Conservation (phyloP, 2,329 filamentous ascomycete genomes). For the Ceratocystis colombiana region DNA sequence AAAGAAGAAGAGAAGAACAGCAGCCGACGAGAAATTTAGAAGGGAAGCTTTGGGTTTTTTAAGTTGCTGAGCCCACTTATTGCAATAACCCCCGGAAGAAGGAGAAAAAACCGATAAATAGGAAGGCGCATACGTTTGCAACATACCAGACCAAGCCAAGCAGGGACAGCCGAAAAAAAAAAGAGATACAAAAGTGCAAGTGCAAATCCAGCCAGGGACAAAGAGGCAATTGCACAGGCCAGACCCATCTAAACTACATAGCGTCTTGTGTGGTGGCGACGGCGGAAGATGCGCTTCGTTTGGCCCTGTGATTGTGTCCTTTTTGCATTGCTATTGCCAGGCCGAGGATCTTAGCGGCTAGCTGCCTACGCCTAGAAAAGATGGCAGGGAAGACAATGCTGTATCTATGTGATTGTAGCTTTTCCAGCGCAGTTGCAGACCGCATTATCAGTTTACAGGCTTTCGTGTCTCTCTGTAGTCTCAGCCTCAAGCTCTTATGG, state of each 20-base stretch:
- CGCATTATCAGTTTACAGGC: no score
- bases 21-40: slow-evolving; percentile 23
- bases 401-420: no score
- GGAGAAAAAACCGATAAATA: slow-evolving; percentile 4
- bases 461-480: no score
- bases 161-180: slow-evolving; percentile 10
- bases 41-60: slow-evolving; percentile 22
- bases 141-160: slow-evolving; percentile 4
- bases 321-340: not conserved
- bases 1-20: slow-evolving; percentile 27
- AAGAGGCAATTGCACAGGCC: slow-evolving; percentile 17
- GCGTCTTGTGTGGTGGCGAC: not conserved
- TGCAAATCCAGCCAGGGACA: slow-evolving; percentile 9
- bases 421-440: no score
- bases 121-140: slow-evolving; percentile 13
- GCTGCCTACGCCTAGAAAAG: slow-evolving; percentile 3
- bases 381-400: not conserved
- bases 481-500: no score
- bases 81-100: not conserved
- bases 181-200: not conserved
- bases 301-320: not conserved
- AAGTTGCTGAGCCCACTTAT: slow-evolving; percentile 19
- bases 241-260: not conserved
- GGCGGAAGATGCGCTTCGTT: slow-evolving; percentile 12
- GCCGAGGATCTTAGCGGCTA: slow-evolving; percentile 11